These are phyloP conservation scores for Cercophora newfieldiana DNA, from an alignment of 495 filamentous ascomycete species.

Conservation along the genomic window DNA sequence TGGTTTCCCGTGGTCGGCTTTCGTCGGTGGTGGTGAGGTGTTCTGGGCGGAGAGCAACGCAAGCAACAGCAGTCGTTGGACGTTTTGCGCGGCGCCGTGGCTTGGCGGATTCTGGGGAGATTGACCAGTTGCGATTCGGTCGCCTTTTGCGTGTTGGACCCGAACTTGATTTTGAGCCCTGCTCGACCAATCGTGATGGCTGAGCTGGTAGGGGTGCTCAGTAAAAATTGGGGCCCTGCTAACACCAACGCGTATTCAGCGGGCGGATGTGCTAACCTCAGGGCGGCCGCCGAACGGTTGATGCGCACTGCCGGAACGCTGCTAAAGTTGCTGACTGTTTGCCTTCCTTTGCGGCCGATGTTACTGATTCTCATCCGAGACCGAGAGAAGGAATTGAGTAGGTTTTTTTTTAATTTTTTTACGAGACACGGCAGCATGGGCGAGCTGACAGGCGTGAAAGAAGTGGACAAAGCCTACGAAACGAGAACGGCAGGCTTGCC, in stretches of 20 bases:
- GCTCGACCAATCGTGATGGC: conserved; percentile 2
- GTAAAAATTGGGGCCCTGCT: neutral
- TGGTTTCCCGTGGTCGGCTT: conserved; percentile 1
- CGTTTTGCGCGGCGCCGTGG: neutral
- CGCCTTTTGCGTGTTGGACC: neutral
- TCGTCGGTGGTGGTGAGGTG: neutral
- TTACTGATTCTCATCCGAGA: neutral
- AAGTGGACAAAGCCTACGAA: neutral
- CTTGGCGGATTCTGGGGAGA: neutral
- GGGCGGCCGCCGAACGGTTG: neutral
- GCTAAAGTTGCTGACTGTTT: neutral
- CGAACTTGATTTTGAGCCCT: neutral
- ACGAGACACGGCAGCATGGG: neutral
- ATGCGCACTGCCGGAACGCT: neutral
- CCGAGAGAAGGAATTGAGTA: neutral
- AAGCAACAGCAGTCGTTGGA: neutral
- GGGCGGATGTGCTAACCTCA: neutral
- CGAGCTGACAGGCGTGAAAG: neutral
- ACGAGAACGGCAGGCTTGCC: neutral
- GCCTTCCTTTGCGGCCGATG: neutral
- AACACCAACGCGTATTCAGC: neutral
- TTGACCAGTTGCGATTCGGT: neutral
- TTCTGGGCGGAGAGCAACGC: conserved; percentile 1
- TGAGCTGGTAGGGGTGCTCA: neutral
- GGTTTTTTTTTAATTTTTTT: neutral